A percentile compares a stretch with the other conserved stretches of the same genome.
Evolutionary conservation across 805 yeast genomes (phyloP).

Genomic region (Suhomyces xylopsoci): DNA sequence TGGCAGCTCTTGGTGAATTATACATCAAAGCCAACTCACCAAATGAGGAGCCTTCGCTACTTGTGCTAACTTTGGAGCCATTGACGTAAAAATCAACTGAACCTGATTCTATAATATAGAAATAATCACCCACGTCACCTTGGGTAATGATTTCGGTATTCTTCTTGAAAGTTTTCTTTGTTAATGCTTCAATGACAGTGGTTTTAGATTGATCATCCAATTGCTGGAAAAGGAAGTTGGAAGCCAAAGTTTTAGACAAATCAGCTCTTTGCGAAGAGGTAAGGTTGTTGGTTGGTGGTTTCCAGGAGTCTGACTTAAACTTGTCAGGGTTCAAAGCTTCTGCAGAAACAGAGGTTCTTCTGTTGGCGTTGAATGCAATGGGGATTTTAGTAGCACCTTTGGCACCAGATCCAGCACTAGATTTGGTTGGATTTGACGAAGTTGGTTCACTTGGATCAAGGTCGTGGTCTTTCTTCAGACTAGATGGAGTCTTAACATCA

Average conservation of each 20-base stretch:
- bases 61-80: constrained; percentile 63
- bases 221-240: constrained; percentile 81
- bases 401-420: constrained; percentile 22
- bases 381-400: constrained; percentile 42
- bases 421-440: constrained; percentile 6
- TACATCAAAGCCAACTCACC: constrained; percentile 98
- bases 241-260: constrained; percentile 66
- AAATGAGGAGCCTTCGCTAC: constrained; percentile 87
- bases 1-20: constrained; percentile 96
- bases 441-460: constrained; percentile 14
- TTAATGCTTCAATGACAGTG: constrained; percentile 80
- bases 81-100: constrained; percentile 76
- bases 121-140: constrained; percentile 93
- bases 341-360: constrained; percentile 89
- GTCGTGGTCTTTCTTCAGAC: constrained; percentile 5
- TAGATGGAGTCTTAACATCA: constrained; percentile 11
- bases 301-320: constrained; percentile 66
- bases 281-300: constrained; percentile 66
- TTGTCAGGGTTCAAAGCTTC: constrained; percentile 79
- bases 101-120: constrained; percentile 84
- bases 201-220: constrained; percentile 74
- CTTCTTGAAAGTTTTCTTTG: constrained; percentile 59
- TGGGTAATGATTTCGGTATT: constrained; percentile 74
- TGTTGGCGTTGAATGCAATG: constrained; percentile 64
- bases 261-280: constrained; percentile 61